phyloP scores from a whole-genome alignment of 2,329 filamentous ascomycete species.

The Onygenales sp. region DNA sequence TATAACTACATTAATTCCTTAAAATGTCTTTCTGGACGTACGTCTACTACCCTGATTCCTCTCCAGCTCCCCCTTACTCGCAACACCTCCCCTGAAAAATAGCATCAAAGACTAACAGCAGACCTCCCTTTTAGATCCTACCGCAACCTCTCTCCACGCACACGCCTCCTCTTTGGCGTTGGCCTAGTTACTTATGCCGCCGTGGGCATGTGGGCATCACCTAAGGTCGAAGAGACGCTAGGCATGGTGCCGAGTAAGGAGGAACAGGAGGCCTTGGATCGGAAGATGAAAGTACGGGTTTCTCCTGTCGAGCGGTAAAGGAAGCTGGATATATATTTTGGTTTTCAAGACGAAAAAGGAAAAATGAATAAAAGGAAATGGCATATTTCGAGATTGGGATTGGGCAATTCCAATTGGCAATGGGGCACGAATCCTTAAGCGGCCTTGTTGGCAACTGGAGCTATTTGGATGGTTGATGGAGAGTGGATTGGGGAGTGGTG shows the following conservation, averaged over 20 bases:
- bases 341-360: too few relatives aligned
- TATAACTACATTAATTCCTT: background rate
- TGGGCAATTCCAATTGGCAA: too few relatives aligned
- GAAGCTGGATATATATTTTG: background rate
- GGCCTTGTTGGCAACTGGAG: too few relatives aligned
- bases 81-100: background rate
- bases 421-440: too few relatives aligned
- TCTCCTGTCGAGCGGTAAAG: slow-evolving; percentile 7
- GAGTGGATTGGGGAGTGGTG: too few relatives aligned
- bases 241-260: slow-evolving; percentile 63
- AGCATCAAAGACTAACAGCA: background rate
- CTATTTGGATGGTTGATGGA: too few relatives aligned
- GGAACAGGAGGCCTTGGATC: slow-evolving; percentile 58
- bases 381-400: too few relatives aligned
- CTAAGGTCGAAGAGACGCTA: slow-evolving; percentile 62
- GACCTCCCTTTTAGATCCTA: slow-evolving; percentile 47
- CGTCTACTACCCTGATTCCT: background rate
- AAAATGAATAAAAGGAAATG: too few relatives aligned
- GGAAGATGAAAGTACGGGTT: slow-evolving; percentile 23
- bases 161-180: slow-evolving; percentile 61
- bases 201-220: slow-evolving; percentile 62
- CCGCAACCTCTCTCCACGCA: slow-evolving; percentile 59
- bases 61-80: background rate
- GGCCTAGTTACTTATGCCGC: slow-evolving; percentile 69
- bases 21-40: slow-evolving; percentile 2